Evolutionary conservation across 352 stramenopile genomes (phyloP).

Genomic region (Globisporangium iwayamae): DNA sequence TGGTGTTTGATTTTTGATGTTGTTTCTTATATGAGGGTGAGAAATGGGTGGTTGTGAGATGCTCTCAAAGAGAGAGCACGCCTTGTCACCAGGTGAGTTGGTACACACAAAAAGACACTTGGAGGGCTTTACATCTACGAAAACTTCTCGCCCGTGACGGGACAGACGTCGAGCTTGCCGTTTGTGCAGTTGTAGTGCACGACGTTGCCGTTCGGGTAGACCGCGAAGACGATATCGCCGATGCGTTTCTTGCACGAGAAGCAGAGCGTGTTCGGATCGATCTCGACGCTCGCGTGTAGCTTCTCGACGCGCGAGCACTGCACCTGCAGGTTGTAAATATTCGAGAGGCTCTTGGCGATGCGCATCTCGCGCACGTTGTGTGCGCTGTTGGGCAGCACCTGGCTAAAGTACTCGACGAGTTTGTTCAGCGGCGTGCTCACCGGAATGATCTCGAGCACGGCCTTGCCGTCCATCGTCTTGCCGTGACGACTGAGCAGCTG

Average conservation of each 20-base stretch:
- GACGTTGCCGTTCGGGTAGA: conserved; percentile 83
- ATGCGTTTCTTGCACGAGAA: conserved; percentile 85
- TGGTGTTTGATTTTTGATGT: neutral
- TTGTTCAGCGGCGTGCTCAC: conserved; percentile 71
- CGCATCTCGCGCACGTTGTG: conserved; percentile 82
- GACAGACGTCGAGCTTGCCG: conserved; percentile 75
- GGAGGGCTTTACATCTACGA: conserved; percentile 27
- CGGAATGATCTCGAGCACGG: conserved; percentile 66
- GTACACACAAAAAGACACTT: neutral
- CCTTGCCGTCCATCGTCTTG: conserved; percentile 71
- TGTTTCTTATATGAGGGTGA: conserved; percentile 6
- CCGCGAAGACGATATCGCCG: conserved; percentile 84
- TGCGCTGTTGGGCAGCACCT: conserved; percentile 71
- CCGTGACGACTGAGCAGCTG: conserved; percentile 74
- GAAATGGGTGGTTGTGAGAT: conserved; percentile 1
- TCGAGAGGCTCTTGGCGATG: conserved; percentile 79
- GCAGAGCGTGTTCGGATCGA: conserved; percentile 76
- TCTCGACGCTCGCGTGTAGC: conserved; percentile 73
- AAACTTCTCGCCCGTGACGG: conserved; percentile 80
- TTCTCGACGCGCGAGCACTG: conserved; percentile 84
- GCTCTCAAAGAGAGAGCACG: neutral
- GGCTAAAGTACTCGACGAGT: conserved; percentile 81
- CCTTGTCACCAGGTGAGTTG: neutral
- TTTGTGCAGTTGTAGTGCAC: conserved; percentile 90
- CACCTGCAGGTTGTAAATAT: conserved; percentile 89